Percentiles rank a stretch among this genome's conserved stretches.
Conservation (phyloP, 371 early-diverging fungal genomes). For the Zopfochytrium polystomum region DNA sequence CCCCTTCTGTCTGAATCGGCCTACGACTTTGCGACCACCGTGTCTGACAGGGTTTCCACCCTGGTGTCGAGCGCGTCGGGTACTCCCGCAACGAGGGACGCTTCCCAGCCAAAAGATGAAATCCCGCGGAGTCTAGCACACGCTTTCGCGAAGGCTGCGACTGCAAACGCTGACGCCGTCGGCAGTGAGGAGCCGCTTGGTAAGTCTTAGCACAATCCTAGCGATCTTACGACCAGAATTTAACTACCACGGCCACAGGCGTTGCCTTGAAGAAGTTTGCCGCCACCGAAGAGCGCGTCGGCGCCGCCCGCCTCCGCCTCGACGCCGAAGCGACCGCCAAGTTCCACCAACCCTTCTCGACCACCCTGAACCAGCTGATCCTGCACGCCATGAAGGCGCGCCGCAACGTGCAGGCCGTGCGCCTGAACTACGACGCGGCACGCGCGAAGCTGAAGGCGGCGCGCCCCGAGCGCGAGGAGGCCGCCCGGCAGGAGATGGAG, state of each 20-base stretch:
- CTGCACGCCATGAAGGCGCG: conserved; percentile 81
- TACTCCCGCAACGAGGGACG: conserved; percentile 15
- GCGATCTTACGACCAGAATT: no score
- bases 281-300: conserved; percentile 74
- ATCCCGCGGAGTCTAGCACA: conserved; percentile 59
- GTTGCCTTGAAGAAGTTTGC: conserved; percentile 82
- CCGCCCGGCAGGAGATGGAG: conserved; percentile 74
- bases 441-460: conserved; percentile 72
- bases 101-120: conserved; percentile 17
- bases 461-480: conserved; percentile 64
- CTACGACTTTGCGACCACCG: no score
- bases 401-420: conserved; percentile 69
- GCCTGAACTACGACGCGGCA: conserved; percentile 80
- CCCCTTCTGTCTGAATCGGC: conserved; percentile 70
- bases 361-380: conserved; percentile 68
- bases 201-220: no score
- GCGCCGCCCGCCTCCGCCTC: conserved; percentile 64
- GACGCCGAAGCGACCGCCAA: conserved; percentile 62
- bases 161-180: conserved; percentile 61
- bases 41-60: conserved; percentile 61
- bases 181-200: conserved; percentile 74
- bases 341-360: conserved; percentile 72
- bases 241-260: no score
- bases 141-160: conserved; percentile 74
- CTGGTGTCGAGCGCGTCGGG: conserved; percentile 42